Conservation (phyloP, 306 rosid genomes). For the Dryas alaskensis region DNA sequence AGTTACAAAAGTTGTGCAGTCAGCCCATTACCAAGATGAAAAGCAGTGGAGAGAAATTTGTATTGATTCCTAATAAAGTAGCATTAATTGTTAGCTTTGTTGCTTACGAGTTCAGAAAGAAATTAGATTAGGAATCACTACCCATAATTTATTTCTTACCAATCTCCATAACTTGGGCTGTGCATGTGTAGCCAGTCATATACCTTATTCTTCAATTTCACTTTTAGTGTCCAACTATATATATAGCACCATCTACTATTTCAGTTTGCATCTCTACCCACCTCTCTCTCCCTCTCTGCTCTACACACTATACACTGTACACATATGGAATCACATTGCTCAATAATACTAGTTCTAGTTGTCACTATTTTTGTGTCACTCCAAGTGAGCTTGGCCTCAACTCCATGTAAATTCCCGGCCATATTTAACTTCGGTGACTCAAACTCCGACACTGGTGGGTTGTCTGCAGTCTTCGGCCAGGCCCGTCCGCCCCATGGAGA, state of each 20-base stretch:
- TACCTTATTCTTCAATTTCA: background rate
- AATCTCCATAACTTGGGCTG: too few relatives aligned
- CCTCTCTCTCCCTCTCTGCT: background rate
- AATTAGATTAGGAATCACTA: too few relatives aligned
- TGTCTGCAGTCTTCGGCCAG: constrained; percentile 88
- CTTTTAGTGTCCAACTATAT: background rate
- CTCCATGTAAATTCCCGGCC: constrained; percentile 63
- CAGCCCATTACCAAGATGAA: background rate
- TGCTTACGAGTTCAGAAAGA: too few relatives aligned
- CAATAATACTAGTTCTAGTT: background rate
- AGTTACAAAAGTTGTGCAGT: background rate
- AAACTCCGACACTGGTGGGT: constrained; percentile 92
- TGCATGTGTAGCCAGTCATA: background rate
- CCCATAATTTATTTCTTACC: too few relatives aligned
- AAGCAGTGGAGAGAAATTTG: background rate
- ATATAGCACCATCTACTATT: background rate
- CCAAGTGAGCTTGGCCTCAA: constrained; percentile 15
- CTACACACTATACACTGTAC: background rate
- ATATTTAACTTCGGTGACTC: constrained; percentile 90
- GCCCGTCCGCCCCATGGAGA: constrained; percentile 58
- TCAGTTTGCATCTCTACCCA: background rate
- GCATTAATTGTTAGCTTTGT: too few relatives aligned
- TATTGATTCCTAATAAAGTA: too few relatives aligned
- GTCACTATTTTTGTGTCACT: constrained; percentile 26
- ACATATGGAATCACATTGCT: constrained; percentile 25